phyloP scores from a whole-genome alignment of 2,329 filamentous ascomycete genomes.

The Leptographium wingfieldii region DNA sequence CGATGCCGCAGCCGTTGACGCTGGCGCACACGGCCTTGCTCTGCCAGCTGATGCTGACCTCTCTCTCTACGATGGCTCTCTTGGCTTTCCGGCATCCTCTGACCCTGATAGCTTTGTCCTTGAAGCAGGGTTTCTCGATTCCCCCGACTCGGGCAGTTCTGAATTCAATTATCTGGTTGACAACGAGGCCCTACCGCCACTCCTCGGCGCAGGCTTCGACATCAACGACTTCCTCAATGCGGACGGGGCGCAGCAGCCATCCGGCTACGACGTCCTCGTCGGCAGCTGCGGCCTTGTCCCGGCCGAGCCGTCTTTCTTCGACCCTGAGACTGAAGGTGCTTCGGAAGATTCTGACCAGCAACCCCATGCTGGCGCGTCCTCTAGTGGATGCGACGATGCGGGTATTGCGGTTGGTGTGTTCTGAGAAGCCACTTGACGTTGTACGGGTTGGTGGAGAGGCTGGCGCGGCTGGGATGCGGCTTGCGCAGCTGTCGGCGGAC shows the following conservation, averaged over 20 bases:
- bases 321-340: slow-evolving; percentile 49
- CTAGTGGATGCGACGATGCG: slow-evolving; percentile 61
- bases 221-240: slow-evolving; percentile 43
- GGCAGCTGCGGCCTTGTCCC: slow-evolving; percentile 26
- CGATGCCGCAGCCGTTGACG: slow-evolving; percentile 29
- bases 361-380: slow-evolving; percentile 62
- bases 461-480: slow-evolving; percentile 9
- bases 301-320: slow-evolving; percentile 38
- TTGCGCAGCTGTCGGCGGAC: slow-evolving; percentile 19
- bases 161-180: slow-evolving; percentile 55
- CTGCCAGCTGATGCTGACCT: slow-evolving; percentile 46
- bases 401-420: slow-evolving; percentile 57
- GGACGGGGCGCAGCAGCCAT: slow-evolving; percentile 26
- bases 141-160: slow-evolving; percentile 53
- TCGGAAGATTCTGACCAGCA: slow-evolving; percentile 57
- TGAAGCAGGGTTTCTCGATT: slow-evolving; percentile 66
- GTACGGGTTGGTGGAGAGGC: slow-evolving; percentile 29
- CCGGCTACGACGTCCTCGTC: slow-evolving; percentile 31
- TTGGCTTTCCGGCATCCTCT: slow-evolving; percentile 55
- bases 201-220: slow-evolving; percentile 27
- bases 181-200: slow-evolving; percentile 39
- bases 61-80: slow-evolving; percentile 57
- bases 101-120: slow-evolving; percentile 62
- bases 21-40: slow-evolving; percentile 28
- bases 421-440: slow-evolving; percentile 34